Percentiles rank a stretch among this genome's conserved stretches.
phyloP scores from a whole-genome alignment of 2,329 filamentous ascomycete genomes.

The Scedosporium boydii region DNA sequence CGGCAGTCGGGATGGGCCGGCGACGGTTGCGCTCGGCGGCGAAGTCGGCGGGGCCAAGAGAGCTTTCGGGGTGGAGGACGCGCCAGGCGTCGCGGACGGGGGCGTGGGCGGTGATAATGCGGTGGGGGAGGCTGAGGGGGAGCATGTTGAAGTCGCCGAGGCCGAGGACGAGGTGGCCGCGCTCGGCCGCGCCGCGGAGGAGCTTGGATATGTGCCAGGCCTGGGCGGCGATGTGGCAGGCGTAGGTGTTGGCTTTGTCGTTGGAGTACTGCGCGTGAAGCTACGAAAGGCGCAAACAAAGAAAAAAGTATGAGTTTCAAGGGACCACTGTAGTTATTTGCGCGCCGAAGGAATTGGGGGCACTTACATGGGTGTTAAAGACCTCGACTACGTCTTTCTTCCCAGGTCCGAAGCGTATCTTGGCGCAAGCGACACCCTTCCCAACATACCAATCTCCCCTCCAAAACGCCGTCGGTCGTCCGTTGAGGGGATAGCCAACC shows the following conservation, averaged over 20 bases:
- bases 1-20: slow-evolving; percentile 61
- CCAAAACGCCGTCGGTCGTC: slow-evolving; percentile 86
- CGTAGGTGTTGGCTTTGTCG: slow-evolving; percentile 72
- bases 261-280: slow-evolving; percentile 80
- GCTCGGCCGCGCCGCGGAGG: slow-evolving; percentile 68
- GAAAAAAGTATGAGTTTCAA: not conserved
- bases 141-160: slow-evolving; percentile 96
- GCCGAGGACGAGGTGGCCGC: slow-evolving; percentile 74
- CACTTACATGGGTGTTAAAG: slow-evolving; percentile 76
- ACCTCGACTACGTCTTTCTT: slow-evolving; percentile 68
- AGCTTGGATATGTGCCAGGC: slow-evolving; percentile 92
- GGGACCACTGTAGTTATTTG: not conserved
- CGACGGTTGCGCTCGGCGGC: slow-evolving; percentile 56
- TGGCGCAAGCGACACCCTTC: slow-evolving; percentile 81
- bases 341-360: not conserved
- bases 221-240: slow-evolving; percentile 84
- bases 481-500: slow-evolving; percentile 82
- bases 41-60: slow-evolving; percentile 63
- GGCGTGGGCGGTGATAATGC: slow-evolving; percentile 68
- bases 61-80: slow-evolving; percentile 72
- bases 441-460: slow-evolving; percentile 95
- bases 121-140: slow-evolving; percentile 76
- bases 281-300: slow-evolving; percentile 17
- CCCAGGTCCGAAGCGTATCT: slow-evolving; percentile 59
- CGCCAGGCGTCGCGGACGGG: slow-evolving; percentile 80